phyloP scores from a whole-genome alignment of 495 filamentous ascomycete genomes.

The Thermothielavioides terrestris region DNA sequence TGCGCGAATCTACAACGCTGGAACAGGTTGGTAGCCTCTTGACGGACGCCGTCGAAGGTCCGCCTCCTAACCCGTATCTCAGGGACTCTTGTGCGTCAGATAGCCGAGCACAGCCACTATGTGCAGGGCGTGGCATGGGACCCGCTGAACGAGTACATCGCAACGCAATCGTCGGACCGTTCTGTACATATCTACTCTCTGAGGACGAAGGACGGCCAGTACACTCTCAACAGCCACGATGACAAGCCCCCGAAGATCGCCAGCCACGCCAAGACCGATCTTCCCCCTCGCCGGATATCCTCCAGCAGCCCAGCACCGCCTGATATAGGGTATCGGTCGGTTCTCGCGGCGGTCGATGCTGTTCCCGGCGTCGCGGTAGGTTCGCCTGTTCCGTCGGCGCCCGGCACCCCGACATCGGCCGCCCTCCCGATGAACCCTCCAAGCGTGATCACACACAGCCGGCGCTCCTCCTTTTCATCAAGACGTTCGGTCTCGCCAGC shows the following conservation, averaged over 20 bases:
- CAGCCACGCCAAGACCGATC: slow-evolving; percentile 69
- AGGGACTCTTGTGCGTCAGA: slow-evolving; percentile 90
- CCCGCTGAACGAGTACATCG: slow-evolving; percentile 94
- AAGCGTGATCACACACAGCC: slow-evolving; percentile 73
- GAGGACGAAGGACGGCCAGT: slow-evolving; percentile 93
- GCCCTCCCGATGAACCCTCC: slow-evolving; percentile 97
- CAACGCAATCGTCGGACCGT: slow-evolving; percentile 95
- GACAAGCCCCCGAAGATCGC: slow-evolving; percentile 41
- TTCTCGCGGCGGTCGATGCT: slow-evolving; percentile 46
- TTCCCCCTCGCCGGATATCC: slow-evolving; percentile 80
- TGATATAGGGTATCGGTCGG: slow-evolving; percentile 54
- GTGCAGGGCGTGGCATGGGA: slow-evolving; percentile 99
- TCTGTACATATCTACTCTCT: slow-evolving; percentile 95
- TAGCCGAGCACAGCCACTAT: slow-evolving; percentile 98
- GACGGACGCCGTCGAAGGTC: background rate
- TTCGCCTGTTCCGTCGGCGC: slow-evolving; percentile 83
- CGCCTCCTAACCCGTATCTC: slow-evolving; percentile 6
- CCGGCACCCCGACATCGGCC: slow-evolving; percentile 85
- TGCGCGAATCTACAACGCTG: slow-evolving; percentile 91
- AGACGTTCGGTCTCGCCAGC: slow-evolving; percentile 91
- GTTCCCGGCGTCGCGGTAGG: slow-evolving; percentile 51
- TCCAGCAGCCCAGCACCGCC: slow-evolving; percentile 90
- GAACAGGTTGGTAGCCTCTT: slow-evolving; percentile 54
- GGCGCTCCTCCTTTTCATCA: slow-evolving; percentile 91
- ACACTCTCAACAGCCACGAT: slow-evolving; percentile 54